Conservation (phyloP, 768 basidiomycete genomes). For the Naganishia onofrii region DNA sequence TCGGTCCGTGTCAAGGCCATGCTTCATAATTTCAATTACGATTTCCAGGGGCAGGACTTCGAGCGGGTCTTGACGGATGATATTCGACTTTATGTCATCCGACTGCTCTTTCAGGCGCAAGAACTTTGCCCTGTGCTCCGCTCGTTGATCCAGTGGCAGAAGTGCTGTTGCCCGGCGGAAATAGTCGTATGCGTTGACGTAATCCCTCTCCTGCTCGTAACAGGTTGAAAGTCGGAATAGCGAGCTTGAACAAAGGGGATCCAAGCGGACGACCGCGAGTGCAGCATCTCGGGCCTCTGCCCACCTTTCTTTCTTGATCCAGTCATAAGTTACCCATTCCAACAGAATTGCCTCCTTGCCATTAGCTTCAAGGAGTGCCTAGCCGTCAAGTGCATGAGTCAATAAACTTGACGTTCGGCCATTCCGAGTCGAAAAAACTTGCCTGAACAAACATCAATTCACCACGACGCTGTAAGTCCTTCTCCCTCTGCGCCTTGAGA, state of each 20-base stretch:
- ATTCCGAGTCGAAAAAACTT: no score
- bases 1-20: no score
- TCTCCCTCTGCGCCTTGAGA: no score
- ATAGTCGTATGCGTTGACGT: neutral
- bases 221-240: neutral
- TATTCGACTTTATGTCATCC: neutral
- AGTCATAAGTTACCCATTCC: neutral
- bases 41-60: neutral
- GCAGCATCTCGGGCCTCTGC: neutral
- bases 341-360: neutral
- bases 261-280: neutral
- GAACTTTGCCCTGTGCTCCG: neutral
- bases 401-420: no score
- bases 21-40: neutral
- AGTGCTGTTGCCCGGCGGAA: neutral
- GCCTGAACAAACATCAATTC: no score
- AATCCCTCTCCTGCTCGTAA: neutral
- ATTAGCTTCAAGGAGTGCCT: no score
- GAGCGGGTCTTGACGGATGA: neutral
- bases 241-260: neutral
- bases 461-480: no score
- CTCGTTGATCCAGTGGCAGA: neutral
- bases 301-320: neutral
- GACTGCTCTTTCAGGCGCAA: neutral
- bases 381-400: no score